Base-by-base conservation (phyloP, 1,284 basidiomycete species). In the Leucoagaricus sp. region DNA sequence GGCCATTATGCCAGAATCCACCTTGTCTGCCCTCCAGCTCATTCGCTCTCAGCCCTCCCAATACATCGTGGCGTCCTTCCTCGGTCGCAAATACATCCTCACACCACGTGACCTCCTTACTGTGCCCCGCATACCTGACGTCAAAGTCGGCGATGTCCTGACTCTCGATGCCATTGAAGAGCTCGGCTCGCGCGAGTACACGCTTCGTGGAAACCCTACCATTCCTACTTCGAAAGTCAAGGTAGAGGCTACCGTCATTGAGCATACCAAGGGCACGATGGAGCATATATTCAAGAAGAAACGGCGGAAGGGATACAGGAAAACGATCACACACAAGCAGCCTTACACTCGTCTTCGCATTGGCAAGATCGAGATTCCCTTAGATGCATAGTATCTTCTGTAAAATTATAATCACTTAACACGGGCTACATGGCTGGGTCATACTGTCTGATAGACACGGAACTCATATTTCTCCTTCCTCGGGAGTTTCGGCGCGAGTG, bases 281-380 rank as follows among this genome's bases (percentile, higher is more conserved):
- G 92, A 96, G 74, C 83, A 81, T 63, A 91, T 94, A 53, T 84
- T 95, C 72, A 97, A 98, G 78, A 96, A 95, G 81, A 99, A 98
- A 81, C 79, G 94, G 72, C 88, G 96, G 85, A 98, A 98, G 80
- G 95, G 96, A 13, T 98, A 98, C 77, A 78, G 79, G 66, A 81
- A 79, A 66, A 80, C 79, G 7, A 80, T 80, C 64, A 82, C 85
- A 69, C 91, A 95, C 73, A 98, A 98, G 75, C 94, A 96, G 72
- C 88, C 90, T 3, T 98, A 93, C 78, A 98, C 96, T 23, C 85
- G 94, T 67, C 80, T 96, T 58, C 83, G 93, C 52, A 89, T 96
- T 61, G 93, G 93, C 23, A 75, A 82, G 33, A 79, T 82, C 52
- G 74, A 78, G 49, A 71, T 81, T 61, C 71, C 72, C 58, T 4